Conservation (phyloP, 495 filamentous ascomycete species). For the Penicillium desertorum region DNA sequence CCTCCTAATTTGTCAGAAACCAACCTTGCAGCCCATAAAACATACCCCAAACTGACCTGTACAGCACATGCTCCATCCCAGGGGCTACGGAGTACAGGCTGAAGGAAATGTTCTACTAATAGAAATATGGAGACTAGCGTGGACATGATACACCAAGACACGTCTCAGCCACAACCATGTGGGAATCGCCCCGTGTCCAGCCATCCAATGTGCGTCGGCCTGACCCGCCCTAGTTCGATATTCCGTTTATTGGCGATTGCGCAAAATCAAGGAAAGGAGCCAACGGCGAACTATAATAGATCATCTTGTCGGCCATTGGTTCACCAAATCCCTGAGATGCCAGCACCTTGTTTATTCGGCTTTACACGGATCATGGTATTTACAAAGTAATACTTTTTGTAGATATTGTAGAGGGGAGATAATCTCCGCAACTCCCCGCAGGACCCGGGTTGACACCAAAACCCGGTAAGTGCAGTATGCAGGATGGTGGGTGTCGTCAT, state of each 20-base stretch:
- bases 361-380: not conserved
- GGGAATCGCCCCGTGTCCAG: constrained; percentile 21
- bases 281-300: not conserved
- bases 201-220: constrained; percentile 15
- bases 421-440: constrained; percentile 20
- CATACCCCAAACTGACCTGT: not conserved
- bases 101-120: constrained; percentile 28
- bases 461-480: constrained; percentile 6
- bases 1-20: constrained; percentile 2
- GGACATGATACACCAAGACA: constrained; percentile 27
- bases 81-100: constrained; percentile 11
- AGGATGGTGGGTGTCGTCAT: constrained; percentile 7
- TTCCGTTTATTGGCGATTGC: constrained; percentile 1
- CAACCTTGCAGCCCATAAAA: not conserved
- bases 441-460: constrained; percentile 10
- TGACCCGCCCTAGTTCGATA: constrained; percentile 6
- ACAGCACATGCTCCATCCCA: constrained; percentile 1
- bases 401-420: constrained; percentile 3
- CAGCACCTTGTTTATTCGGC: not conserved
- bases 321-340: not conserved
- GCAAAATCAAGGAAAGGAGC: constrained; percentile 10
- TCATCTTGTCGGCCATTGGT: constrained; percentile 4
- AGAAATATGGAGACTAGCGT: constrained; percentile 33
- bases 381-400: too few species aligned
- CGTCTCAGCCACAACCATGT: constrained; percentile 39